Base-by-base conservation (phyloP, 768 basidiomycete species). In the Termitomyces sp. region DNA sequence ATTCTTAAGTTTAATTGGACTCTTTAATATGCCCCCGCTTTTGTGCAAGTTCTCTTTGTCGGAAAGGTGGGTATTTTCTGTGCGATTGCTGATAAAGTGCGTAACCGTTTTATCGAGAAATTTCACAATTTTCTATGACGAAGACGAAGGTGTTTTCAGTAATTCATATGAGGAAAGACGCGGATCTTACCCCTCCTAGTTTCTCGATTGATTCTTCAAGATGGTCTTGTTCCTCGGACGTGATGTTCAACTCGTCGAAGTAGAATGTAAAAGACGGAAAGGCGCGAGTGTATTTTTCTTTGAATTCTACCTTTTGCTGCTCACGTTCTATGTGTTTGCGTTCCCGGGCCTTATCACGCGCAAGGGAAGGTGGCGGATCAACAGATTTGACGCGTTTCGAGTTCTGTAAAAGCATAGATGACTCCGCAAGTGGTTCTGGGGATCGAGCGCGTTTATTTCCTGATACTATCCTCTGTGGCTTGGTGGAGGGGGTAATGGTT, bases 101-200 rank as follows among this genome's bases (percentile, higher is more conserved):
- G 94, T 94, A 26, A 96, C 84, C 49, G 84, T 80, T 49, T 79
- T 85, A 32, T 90, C 92, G 71, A 98, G 95, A 78, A 97, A 97
- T 60, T 86, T 82, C 51, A 96, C 92, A 56, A 93, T 82, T 56
- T 77, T 78, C 97, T 98, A 36, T 14, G 26, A 58, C 50, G 30
- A 58, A 35, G 26, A 58, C 50, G 30, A 58, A 35, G 22, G 52
- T 10, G 32, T 43, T 38, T 44, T 16, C 51, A 36, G 56, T 11
- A 24, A 13, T 35, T 35, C 24, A 30, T 11, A 26, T 8, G 10
- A 50, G 11, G 35, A 35, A 40, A 45, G 14, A 48, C 54, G 28
- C 52, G 54, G 26, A 51, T 82, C 92, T 65, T 71, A 98, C 96
- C 60, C 85, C 89, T 61, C 90, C 90, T 60, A 97, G 80, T 43